phyloP scores from a whole-genome alignment of 768 basidiomycete species.

The Zangia roseola region DNA sequence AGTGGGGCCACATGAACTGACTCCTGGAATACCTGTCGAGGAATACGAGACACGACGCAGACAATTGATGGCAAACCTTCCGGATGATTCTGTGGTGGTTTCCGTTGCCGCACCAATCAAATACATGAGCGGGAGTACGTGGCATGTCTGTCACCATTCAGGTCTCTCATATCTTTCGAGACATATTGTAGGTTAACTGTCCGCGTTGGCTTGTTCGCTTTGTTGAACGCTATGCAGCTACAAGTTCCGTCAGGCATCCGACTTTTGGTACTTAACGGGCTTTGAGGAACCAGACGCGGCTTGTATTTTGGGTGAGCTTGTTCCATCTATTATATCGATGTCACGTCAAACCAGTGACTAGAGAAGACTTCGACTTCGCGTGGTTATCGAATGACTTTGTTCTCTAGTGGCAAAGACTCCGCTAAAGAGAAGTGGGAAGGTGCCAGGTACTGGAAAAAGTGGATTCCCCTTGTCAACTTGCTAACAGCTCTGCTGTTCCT shows the following conservation, averaged over 20 bases:
- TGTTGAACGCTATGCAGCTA: conserved; percentile 54
- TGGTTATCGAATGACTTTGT: conserved; percentile 87
- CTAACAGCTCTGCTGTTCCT: conserved; percentile 4
- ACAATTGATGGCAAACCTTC: conserved; percentile 70
- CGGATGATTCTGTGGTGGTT: conserved; percentile 71
- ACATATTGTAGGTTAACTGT: conserved; percentile 69
- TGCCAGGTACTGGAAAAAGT: conserved; percentile 46
- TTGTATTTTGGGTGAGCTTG: conserved; percentile 67
- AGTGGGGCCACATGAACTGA: conserved; percentile 69
- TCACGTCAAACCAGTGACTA: conserved; percentile 25
- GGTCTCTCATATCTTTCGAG: conserved; percentile 28
- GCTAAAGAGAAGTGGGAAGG: conserved; percentile 93
- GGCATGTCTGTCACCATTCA: conserved; percentile 10
- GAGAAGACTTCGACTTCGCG: conserved; percentile 69
- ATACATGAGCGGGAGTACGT: conserved; percentile 81
- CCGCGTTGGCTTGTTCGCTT: conserved; percentile 2
- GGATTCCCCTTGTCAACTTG: not conserved
- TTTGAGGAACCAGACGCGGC: conserved; percentile 93
- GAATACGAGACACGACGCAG: conserved; percentile 78
- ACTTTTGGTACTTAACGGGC: conserved; percentile 96
- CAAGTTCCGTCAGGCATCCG: conserved; percentile 89
- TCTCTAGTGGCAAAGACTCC: conserved; percentile 71
- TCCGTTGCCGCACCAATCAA: conserved; percentile 78
- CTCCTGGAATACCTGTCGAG: conserved; percentile 71
- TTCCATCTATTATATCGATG: not conserved